Evolutionary conservation across 768 basidiomycete genomes (phyloP).

Genomic region (Nevesoporus exiguus): DNA sequence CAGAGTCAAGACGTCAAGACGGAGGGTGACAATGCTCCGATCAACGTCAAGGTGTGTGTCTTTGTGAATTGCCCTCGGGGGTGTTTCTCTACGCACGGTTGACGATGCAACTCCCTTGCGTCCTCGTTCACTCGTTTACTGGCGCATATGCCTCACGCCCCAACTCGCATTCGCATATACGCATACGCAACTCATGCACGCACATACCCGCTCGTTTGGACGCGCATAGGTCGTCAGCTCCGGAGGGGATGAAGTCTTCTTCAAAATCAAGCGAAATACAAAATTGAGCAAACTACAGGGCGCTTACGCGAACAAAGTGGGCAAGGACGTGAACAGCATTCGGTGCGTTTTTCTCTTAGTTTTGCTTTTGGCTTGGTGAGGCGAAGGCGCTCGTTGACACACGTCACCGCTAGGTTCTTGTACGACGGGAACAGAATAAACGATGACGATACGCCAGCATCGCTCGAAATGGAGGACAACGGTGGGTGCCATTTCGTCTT

Average conservation of each 20-base stretch:
- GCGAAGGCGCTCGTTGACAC: not conserved
- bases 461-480: conserved; percentile 87
- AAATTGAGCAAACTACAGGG: conserved; percentile 90
- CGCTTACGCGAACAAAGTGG: conserved; percentile 90
- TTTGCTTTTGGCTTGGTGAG: not conserved
- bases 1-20: conserved; percentile 42
- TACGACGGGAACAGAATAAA: conserved; percentile 86
- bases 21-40: conserved; percentile 54
- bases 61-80: too few relatives aligned
- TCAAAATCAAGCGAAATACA: conserved; percentile 94
- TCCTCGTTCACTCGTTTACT: not conserved
- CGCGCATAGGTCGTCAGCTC: conserved; percentile 62
- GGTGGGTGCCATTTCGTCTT: conserved; percentile 43
- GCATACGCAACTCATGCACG: not conserved
- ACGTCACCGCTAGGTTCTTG: conserved; percentile 58
- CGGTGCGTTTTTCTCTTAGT: conserved; percentile 55
- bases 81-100: not conserved
- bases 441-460: conserved; percentile 83
- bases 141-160: not conserved
- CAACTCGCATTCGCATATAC: not conserved
- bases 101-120: not conserved
- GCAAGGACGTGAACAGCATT: conserved; percentile 83
- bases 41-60: conserved; percentile 70
- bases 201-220: not conserved
- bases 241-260: conserved; percentile 85